A percentile compares a stretch with the other conserved stretches of the same genome.
Conservation (phyloP, 2,329 filamentous ascomycete genomes). For the Trichophyton verrucosum region DNA sequence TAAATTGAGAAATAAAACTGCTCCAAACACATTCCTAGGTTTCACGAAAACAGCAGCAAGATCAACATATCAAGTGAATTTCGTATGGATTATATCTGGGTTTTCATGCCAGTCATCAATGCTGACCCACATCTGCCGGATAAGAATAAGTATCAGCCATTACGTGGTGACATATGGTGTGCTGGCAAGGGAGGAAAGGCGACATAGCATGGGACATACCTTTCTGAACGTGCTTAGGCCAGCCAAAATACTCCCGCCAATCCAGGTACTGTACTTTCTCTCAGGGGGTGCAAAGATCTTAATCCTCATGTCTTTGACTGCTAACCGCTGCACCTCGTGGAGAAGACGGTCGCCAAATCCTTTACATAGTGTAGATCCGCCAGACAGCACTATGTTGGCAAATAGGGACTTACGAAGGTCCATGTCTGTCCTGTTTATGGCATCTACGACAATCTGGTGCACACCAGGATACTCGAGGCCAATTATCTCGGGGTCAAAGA, state of each 20-base stretch:
- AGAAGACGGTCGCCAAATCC: slow-evolving; percentile 90
- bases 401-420: slow-evolving; percentile 89
- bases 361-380: slow-evolving; percentile 89
- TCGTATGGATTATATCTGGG: slow-evolving; percentile 95
- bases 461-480: slow-evolving; percentile 93
- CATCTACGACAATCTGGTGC: slow-evolving; percentile 94
- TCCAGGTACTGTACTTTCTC: slow-evolving; percentile 98
- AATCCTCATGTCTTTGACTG: slow-evolving; percentile 98
- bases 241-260: slow-evolving; percentile 91
- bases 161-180: background rate
- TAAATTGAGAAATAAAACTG: slow-evolving; percentile 2
- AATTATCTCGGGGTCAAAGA: slow-evolving; percentile 95
- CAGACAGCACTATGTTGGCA: slow-evolving; percentile 92
- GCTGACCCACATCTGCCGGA: slow-evolving; percentile 89
- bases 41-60: slow-evolving; percentile 1
- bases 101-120: slow-evolving; percentile 99
- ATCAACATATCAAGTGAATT: slow-evolving; percentile 57
- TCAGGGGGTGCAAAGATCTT: slow-evolving; percentile 98
- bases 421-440: slow-evolving; percentile 88
- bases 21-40: background rate
- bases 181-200: background rate
- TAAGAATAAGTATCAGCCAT: slow-evolving; percentile 5
- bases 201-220: slow-evolving; percentile 41
- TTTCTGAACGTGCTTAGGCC: slow-evolving; percentile 97
- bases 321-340: slow-evolving; percentile 80